phyloP scores from a whole-genome alignment of 805 yeast species.

The Yarrowia sp. region DNA sequence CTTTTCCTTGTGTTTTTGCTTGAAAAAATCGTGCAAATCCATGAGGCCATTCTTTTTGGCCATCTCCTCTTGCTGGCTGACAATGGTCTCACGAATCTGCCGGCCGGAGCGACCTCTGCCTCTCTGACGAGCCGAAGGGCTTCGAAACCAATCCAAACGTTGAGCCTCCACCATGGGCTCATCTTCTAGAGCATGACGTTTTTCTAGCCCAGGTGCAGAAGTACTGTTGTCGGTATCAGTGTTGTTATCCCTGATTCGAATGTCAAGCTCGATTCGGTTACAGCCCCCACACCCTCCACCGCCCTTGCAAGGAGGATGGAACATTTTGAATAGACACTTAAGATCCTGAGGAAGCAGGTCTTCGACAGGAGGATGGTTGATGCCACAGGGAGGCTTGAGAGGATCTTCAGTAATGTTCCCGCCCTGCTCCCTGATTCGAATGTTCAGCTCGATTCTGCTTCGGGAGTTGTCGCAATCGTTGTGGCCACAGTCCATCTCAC shows the following conservation, averaged over 20 bases:
- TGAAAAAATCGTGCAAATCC: background rate
- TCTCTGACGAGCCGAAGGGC: background rate
- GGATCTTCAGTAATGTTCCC: background rate
- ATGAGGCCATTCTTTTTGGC: background rate
- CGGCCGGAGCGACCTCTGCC: background rate
- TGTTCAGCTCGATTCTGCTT: slow-evolving; percentile 8
- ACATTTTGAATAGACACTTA: background rate
- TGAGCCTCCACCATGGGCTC: background rate
- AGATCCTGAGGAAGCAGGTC: background rate
- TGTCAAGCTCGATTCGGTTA: background rate
- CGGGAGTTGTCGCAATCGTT: background rate
- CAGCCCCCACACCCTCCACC: background rate
- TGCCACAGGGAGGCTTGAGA: background rate
- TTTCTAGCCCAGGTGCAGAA: background rate
- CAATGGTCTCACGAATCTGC: background rate
- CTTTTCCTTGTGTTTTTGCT: background rate
- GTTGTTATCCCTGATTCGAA: background rate
- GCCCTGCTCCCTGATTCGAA: slow-evolving; percentile 3
- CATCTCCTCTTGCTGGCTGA: slow-evolving; percentile 1
- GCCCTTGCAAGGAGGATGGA: slow-evolving; percentile 19
- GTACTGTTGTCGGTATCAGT: background rate
- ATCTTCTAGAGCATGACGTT: background rate
- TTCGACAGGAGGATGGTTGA: slow-evolving; percentile 1
- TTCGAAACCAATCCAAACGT: background rate
- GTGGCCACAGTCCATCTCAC: slow-evolving; percentile 4